phyloP scores from a whole-genome alignment of 495 filamentous ascomycete species.

The Hyaloscypha bicolor region DNA sequence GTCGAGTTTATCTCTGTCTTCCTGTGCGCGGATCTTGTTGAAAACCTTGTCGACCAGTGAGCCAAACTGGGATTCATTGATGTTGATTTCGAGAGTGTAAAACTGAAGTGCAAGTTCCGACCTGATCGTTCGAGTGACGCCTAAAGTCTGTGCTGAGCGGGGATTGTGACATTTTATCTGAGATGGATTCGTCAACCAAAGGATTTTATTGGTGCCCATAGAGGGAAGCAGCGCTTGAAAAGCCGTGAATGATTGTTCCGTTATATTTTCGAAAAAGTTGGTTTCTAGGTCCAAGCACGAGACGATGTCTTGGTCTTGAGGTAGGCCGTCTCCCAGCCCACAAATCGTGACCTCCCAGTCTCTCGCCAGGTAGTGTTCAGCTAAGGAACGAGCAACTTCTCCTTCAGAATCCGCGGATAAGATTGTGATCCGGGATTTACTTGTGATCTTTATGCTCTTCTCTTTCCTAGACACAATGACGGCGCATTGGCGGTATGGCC shows the following conservation, averaged over 20 bases:
- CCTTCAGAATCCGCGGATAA: background rate
- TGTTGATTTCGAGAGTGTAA: slow-evolving; percentile 44
- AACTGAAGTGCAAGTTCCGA: slow-evolving; percentile 42
- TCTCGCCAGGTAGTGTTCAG: background rate
- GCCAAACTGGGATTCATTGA: slow-evolving; percentile 15
- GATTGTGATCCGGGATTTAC: background rate
- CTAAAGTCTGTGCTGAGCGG: slow-evolving; percentile 38
- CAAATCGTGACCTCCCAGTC: background rate
- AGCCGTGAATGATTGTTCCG: slow-evolving; percentile 13
- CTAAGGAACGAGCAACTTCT: background rate
- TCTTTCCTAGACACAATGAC: background rate
- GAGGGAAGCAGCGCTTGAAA: slow-evolving; percentile 30
- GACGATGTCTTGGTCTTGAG: slow-evolving; percentile 34
- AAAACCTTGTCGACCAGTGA: slow-evolving; percentile 8
- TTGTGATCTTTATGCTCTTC: background rate
- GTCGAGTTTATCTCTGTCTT: slow-evolving; percentile 4
- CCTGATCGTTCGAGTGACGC: slow-evolving; percentile 45
- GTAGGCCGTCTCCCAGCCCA: slow-evolving; percentile 27
- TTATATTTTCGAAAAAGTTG: slow-evolving; percentile 35
- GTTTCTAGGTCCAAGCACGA: slow-evolving; percentile 37
- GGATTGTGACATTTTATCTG: slow-evolving; percentile 45
- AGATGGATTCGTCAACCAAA: slow-evolving; percentile 46
- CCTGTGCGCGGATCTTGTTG: slow-evolving; percentile 6
- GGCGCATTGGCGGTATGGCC: background rate
- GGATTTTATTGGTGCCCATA: background rate